A percentile compares a stretch with the other conserved stretches of the same genome.
phyloP scores from a whole-genome alignment of 352 stramenopile species.

The Phytophthora pinifolia region DNA sequence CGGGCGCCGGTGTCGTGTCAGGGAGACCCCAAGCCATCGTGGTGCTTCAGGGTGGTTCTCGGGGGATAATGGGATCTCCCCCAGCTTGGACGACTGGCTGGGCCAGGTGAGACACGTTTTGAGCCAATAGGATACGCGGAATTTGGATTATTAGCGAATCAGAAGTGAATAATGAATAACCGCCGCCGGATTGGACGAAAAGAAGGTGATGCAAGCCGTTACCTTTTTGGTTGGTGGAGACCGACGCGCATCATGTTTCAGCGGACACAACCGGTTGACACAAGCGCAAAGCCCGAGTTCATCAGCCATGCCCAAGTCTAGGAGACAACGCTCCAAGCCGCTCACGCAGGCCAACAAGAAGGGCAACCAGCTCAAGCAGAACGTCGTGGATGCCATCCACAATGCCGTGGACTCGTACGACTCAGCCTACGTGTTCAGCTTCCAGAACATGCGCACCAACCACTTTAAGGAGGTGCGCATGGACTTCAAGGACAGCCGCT shows the following conservation, averaged over 20 bases:
- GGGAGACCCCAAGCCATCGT: conserved; percentile 64
- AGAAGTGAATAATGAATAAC: neutral
- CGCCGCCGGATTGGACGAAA: conserved; percentile 46
- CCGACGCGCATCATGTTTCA: conserved; percentile 17
- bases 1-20: conserved; percentile 35
- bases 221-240: conserved; percentile 60
- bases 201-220: conserved; percentile 7
- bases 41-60: conserved; percentile 22
- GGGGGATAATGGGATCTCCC: conserved; percentile 19
- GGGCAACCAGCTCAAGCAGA: conserved; percentile 95
- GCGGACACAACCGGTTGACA: conserved; percentile 10
- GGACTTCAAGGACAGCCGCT: conserved; percentile 94
- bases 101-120: conserved; percentile 30
- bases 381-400: conserved; percentile 93
- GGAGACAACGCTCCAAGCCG: conserved; percentile 85
- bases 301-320: conserved; percentile 83
- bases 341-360: conserved; percentile 97
- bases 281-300: conserved; percentile 10
- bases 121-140: conserved; percentile 30
- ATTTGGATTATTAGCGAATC: conserved; percentile 28
- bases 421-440: conserved; percentile 95
- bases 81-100: conserved; percentile 52
- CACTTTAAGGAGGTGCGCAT: conserved; percentile 98
- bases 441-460: conserved; percentile 98
- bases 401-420: conserved; percentile 93